Evolutionary conservation across 2,329 filamentous ascomycete species (phyloP).

Genomic region (Ceratocystis cacaofunesta): DNA sequence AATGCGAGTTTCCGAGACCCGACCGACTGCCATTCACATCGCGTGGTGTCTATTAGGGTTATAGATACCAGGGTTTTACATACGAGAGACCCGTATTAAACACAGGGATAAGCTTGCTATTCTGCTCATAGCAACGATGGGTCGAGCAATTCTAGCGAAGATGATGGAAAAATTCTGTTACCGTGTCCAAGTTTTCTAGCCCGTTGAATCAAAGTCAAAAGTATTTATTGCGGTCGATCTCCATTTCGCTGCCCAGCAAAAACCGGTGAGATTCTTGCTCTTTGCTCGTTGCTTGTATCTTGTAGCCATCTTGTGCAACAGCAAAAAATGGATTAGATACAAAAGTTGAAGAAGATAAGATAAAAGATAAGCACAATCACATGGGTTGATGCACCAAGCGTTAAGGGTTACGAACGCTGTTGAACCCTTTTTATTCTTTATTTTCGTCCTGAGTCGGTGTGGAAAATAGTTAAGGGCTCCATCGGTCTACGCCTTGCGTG

Average conservation of each 20-base stretch:
- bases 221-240: too few relatives aligned
- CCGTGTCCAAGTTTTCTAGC: not conserved
- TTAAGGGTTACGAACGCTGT: too few relatives aligned
- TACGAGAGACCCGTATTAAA: not conserved
- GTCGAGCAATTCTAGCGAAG: not conserved
- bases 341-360: too few relatives aligned
- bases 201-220: too few relatives aligned
- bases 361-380: too few relatives aligned
- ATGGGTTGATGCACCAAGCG: too few relatives aligned
- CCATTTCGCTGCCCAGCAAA: too few relatives aligned
- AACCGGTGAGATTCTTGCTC: too few relatives aligned
- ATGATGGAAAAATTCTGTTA: not conserved
- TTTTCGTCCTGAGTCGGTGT: not conserved
- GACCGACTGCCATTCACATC: not conserved
- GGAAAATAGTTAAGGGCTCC: not conserved
- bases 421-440: too few relatives aligned
- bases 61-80: not conserved
- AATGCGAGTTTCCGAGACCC: not conserved
- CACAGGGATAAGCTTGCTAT: not conserved
- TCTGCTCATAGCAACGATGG: not conserved
- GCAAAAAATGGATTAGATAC: too few relatives aligned
- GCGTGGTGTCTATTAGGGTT: not conserved
- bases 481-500: not conserved
- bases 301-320: too few relatives aligned
- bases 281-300: too few relatives aligned